Evolutionary conservation across 345 rosid species (phyloP).

Genomic region (Pugionium dolabratum): DNA sequence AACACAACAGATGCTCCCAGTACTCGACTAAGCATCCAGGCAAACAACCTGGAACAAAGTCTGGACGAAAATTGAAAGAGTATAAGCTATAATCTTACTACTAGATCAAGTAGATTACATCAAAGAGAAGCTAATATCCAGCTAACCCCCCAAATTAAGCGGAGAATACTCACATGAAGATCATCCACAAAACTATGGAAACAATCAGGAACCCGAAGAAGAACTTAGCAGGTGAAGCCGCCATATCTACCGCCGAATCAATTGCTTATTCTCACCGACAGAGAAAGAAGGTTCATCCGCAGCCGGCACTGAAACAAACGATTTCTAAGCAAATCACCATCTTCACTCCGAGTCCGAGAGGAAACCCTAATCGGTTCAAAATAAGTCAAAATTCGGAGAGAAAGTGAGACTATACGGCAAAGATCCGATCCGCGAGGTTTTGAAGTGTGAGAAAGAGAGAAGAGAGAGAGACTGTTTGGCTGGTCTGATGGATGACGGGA

Average conservation of each 20-base stretch:
- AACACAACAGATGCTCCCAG: slow-evolving; percentile 78
- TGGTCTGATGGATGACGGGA: slow-evolving; percentile 39
- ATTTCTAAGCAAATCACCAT: slow-evolving; percentile 45
- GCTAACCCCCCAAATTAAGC: too few relatives aligned
- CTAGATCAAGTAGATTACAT: neutral
- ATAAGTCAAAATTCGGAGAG: slow-evolving; percentile 37
- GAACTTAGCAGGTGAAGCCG: slow-evolving; percentile 89
- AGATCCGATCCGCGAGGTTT: slow-evolving; percentile 68
- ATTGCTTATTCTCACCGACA: too few relatives aligned
- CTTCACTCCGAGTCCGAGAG: slow-evolving; percentile 21
- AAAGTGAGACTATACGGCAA: slow-evolving; percentile 24
- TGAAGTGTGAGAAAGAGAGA: slow-evolving; percentile 44
- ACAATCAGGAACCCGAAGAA: slow-evolving; percentile 77
- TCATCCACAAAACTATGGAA: slow-evolving; percentile 78
- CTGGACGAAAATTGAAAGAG: neutral
- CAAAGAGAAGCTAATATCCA: neutral
- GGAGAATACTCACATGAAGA: slow-evolving; percentile 70
- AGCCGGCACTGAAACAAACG: slow-evolving; percentile 30
- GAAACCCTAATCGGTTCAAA: slow-evolving; percentile 36
- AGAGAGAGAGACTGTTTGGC: slow-evolving; percentile 32
- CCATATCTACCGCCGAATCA: slow-evolving; percentile 45
- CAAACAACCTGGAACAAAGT: slow-evolving; percentile 58
- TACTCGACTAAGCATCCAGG: slow-evolving; percentile 77
- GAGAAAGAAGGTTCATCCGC: slow-evolving; percentile 10
- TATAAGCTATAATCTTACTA: slow-evolving; percentile 2